Base-by-base conservation (phyloP, 192 early-diverging fungal genomes). In the Powellomyces hirtus region DNA sequence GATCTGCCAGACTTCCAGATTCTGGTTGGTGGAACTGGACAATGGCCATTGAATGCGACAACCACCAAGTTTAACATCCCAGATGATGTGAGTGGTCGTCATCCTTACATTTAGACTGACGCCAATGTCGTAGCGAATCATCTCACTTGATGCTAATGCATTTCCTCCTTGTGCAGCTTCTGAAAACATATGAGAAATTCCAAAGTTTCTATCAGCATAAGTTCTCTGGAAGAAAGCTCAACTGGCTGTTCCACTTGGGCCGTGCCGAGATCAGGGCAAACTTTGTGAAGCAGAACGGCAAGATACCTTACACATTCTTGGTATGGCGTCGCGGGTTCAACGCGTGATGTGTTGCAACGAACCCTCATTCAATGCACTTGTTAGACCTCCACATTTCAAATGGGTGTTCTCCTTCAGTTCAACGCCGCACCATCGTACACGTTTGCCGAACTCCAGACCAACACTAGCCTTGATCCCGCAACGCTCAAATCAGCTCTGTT, bases 181-280 rank as follows among this genome's bases (percentile, higher is more conserved):
- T 91, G 60, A 89, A 89, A 69, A 88, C 90, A 0, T 92, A 92
- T 45, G 90, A 94, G 38, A 76, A 87, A 30, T 97, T 94, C 84
- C 89, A 89, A 52, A 77, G 82, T 34, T 99, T 91, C 70, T 97
- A 97, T 74, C 85, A 92, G 62, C 82, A 84, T 62, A 92, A 96
- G 82, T 91, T 95, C 70, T 86, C 84, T 34, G 92, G 92, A 1
- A 88, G 94, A 38, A 93, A 94, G 72, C 77, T 99, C 58, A 95
- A 93, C 75, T 98, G 95, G 95, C 81, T 97, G 38, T 95, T 94
- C 82, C 89, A 95, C 71, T 74, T 93, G 30, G 89, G 88, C 26
- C 92, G 92, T 70, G 97, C 90, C 22, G 97, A 99, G 72, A 74
- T 98, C 46, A 93, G 93, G 73, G 89, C 94, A n/a, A 90, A 88